phyloP scores from a whole-genome alignment of 2,329 filamentous ascomycete genomes.

The Penicillium janthinellum region DNA sequence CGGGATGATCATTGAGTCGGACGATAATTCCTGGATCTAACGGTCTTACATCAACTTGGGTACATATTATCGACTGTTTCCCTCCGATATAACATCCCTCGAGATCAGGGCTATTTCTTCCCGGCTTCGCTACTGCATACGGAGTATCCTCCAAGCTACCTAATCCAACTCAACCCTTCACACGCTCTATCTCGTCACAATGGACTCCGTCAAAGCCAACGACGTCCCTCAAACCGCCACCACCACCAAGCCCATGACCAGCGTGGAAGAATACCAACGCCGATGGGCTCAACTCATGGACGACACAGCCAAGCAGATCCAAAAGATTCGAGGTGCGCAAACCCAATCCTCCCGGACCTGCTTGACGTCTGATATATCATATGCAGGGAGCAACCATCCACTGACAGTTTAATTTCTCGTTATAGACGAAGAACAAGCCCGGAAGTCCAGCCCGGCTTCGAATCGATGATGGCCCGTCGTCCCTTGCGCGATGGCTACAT shows the following conservation, averaged over 20 bases:
- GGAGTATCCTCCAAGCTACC: not conserved
- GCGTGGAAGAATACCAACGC: conserved; percentile 19
- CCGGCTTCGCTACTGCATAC: not conserved
- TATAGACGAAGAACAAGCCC: conserved; percentile 19
- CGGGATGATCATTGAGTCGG: not conserved
- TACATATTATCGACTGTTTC: not conserved
- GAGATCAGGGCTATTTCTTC: not conserved
- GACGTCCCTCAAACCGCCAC: not conserved
- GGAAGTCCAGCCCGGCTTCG: conserved; percentile 9
- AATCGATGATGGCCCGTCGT: conserved; percentile 3
- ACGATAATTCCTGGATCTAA: not conserved
- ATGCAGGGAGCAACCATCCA: conserved; percentile 7
- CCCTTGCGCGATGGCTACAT: conserved; percentile 2
- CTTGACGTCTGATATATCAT: conserved; percentile 14
- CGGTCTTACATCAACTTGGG: not conserved
- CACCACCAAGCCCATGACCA: conserved; percentile 11
- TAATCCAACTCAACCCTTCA: not conserved
- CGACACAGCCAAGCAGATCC: conserved; percentile 18
- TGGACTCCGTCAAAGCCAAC: conserved; percentile 17
- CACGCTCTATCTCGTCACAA: not conserved
- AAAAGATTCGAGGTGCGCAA: conserved; percentile 20
- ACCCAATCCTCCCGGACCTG: not conserved
- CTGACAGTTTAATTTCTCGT: conserved; percentile 7
- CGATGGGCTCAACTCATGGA: conserved; percentile 23
- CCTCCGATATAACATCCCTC: not conserved